phyloP scores from a whole-genome alignment of 2,329 filamentous ascomycete species.

The Trichoderma sp. region DNA sequence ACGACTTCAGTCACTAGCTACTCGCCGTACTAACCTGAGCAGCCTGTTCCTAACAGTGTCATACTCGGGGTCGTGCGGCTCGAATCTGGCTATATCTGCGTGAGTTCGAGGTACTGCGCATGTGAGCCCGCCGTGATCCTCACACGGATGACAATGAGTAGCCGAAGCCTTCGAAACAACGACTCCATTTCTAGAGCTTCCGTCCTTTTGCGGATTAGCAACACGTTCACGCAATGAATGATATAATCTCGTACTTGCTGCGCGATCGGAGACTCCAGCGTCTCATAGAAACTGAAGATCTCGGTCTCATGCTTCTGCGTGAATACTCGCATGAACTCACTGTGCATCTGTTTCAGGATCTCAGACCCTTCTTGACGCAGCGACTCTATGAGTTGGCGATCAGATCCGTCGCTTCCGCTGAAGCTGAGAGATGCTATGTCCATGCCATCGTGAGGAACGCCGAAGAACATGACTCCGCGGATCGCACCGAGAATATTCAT shows the following conservation, averaged over 20 bases:
- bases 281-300: conserved; percentile 12
- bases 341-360: neutral
- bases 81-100: neutral
- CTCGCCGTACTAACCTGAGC: neutral
- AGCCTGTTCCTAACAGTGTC: neutral
- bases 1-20: neutral
- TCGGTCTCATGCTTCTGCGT: neutral
- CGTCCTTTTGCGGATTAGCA: neutral
- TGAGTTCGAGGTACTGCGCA: neutral
- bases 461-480: neutral
- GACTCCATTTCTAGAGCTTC: neutral
- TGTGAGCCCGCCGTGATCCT: neutral
- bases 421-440: neutral
- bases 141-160: neutral
- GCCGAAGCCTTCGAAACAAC: conserved; percentile 4
- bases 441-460: conserved; percentile 10
- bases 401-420: neutral
- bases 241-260: neutral
- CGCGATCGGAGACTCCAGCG: neutral
- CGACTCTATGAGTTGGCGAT: neutral
- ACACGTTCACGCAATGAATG: neutral
- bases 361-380: neutral
- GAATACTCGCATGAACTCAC: neutral
- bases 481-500: neutral
- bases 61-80: neutral